Percentiles rank a stretch among this genome's conserved stretches.
These are phyloP conservation scores for Phialophora expanda DNA, from an alignment of 2,329 filamentous ascomycete species.

Conservation along the genomic window DNA sequence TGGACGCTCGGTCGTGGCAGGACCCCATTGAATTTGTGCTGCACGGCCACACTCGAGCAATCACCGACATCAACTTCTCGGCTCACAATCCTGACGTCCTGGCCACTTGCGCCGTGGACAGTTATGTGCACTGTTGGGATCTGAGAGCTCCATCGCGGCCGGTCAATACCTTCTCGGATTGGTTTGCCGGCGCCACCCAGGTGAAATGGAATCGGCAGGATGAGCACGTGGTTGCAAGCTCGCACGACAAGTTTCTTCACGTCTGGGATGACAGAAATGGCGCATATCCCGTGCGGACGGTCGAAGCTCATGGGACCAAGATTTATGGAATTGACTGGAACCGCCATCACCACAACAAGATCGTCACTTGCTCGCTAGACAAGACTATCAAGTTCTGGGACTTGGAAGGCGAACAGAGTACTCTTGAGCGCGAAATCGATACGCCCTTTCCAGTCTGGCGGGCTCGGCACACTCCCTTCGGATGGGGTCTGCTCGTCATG, in stretches of 20 bases:
- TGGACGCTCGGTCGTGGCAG: constrained; percentile 71
- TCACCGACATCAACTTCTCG: constrained; percentile 96
- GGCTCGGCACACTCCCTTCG: constrained; percentile 89
- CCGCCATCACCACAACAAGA: constrained; percentile 70
- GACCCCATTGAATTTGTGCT: constrained; percentile 88
- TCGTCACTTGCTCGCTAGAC: constrained; percentile 89
- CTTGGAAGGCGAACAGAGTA: constrained; percentile 66
- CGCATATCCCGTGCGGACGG: constrained; percentile 77
- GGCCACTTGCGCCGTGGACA: constrained; percentile 89
- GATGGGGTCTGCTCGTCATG: constrained; percentile 84
- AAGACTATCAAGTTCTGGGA: constrained; percentile 95
- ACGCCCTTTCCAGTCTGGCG: constrained; percentile 90
- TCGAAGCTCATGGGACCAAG: constrained; percentile 86
- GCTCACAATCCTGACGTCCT: constrained; percentile 88
- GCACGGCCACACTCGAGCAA: constrained; percentile 82
- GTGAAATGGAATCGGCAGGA: constrained; percentile 94
- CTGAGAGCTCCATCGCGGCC: constrained; percentile 74
- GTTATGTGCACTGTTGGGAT: constrained; percentile 93
- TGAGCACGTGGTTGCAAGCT: constrained; percentile 83
- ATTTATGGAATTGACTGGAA: constrained; percentile 98
- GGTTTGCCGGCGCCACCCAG: constrained; percentile 90
- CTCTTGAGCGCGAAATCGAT: constrained; percentile 75
- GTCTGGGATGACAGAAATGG: constrained; percentile 90
- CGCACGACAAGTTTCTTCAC: constrained; percentile 83
- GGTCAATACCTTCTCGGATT: constrained; percentile 83